A percentile compares a stretch with the other conserved stretches of the same genome.
Conservation (phyloP, 208 protist species). For the Leishmania arabica region DNA sequence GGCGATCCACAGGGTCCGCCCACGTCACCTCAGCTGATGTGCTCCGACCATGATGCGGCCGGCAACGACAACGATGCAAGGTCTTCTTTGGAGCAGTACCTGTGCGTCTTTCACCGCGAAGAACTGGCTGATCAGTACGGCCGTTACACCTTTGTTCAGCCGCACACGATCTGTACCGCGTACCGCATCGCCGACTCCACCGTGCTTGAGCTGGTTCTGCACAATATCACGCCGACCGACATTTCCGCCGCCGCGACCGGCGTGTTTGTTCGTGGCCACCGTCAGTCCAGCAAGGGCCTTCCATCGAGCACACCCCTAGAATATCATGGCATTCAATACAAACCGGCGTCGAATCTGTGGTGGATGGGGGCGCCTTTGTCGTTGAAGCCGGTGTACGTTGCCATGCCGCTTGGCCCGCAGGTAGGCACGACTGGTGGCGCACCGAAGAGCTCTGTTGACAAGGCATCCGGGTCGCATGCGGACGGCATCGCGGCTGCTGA, state of each 20-base stretch:
- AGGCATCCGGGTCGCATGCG: neutral
- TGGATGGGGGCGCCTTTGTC: slow-evolving; percentile 81
- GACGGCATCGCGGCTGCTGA: neutral
- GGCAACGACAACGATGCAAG: neutral
- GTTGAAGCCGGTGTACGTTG: slow-evolving; percentile 62
- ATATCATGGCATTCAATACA: slow-evolving; percentile 39
- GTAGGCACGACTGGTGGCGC: neutral
- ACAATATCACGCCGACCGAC: slow-evolving; percentile 48
- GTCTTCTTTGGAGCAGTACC: slow-evolving; percentile 45
- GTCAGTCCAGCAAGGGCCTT: slow-evolving; percentile 16
- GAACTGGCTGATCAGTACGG: slow-evolving; percentile 61
- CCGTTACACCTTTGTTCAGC: slow-evolving; percentile 54
- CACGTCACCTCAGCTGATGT: neutral
- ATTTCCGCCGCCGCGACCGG: slow-evolving; percentile 55
- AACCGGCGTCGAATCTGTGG: slow-evolving; percentile 61
- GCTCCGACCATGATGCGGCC: neutral
- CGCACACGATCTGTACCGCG: slow-evolving; percentile 59
- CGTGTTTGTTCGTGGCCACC: slow-evolving; percentile 66
- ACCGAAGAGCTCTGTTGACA: neutral
- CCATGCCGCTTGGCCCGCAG: slow-evolving; percentile 5
- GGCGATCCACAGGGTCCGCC: neutral
- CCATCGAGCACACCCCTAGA: slow-evolving; percentile 22
- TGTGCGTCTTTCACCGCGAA: slow-evolving; percentile 82
- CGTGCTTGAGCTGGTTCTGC: slow-evolving; percentile 54
- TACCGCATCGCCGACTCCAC: slow-evolving; percentile 57